These are phyloP conservation scores for Ophiostoma montium DNA, from an alignment of 2,329 filamentous ascomycete genomes.

Conservation along the genomic window DNA sequence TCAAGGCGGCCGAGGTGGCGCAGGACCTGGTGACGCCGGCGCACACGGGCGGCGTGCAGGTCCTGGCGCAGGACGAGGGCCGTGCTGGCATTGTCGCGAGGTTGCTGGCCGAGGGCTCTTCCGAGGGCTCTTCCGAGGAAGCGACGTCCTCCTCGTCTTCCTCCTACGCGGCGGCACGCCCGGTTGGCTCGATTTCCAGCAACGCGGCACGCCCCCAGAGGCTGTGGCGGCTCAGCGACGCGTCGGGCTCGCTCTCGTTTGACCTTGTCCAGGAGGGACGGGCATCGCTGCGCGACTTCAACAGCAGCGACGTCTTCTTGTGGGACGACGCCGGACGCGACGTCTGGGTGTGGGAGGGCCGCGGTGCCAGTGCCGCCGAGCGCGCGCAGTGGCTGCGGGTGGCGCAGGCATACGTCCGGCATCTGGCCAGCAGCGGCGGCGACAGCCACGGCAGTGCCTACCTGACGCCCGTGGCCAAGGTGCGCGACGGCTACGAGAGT, in stretches of 20 bases:
- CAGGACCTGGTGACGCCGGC: slow-evolving; percentile 45
- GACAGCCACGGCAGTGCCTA: slow-evolving; percentile 11
- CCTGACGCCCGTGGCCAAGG: slow-evolving; percentile 40
- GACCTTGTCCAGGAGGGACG: slow-evolving; percentile 27
- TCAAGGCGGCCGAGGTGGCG: slow-evolving; percentile 52
- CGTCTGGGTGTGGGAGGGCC: slow-evolving; percentile 55
- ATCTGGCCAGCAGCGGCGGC: slow-evolving; percentile 19
- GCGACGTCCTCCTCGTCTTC: too few relatives aligned
- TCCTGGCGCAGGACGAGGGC: slow-evolving; percentile 46
- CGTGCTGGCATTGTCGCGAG: slow-evolving; percentile 38
- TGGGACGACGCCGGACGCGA: slow-evolving; percentile 40
- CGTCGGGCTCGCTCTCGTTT: slow-evolving; percentile 41
- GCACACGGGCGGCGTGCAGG: slow-evolving; percentile 51
- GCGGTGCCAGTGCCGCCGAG: slow-evolving; percentile 41
- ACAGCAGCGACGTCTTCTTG: slow-evolving; percentile 48
- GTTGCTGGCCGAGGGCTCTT: slow-evolving; percentile 29
- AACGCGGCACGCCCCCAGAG: slow-evolving; percentile 13
- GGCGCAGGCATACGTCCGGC: slow-evolving; percentile 39
- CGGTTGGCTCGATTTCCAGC: slow-evolving; percentile 2
- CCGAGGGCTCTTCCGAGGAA: neutral
- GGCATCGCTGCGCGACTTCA: slow-evolving; percentile 34
- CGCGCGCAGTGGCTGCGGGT: slow-evolving; percentile 46
- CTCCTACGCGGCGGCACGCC: slow-evolving; percentile 2
- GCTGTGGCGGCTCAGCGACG: slow-evolving; percentile 50
- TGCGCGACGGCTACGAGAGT: slow-evolving; percentile 41